These are phyloP conservation scores for Ascochyta lentis DNA, from an alignment of 2,329 filamentous ascomycete species.

Conservation along the genomic window DNA sequence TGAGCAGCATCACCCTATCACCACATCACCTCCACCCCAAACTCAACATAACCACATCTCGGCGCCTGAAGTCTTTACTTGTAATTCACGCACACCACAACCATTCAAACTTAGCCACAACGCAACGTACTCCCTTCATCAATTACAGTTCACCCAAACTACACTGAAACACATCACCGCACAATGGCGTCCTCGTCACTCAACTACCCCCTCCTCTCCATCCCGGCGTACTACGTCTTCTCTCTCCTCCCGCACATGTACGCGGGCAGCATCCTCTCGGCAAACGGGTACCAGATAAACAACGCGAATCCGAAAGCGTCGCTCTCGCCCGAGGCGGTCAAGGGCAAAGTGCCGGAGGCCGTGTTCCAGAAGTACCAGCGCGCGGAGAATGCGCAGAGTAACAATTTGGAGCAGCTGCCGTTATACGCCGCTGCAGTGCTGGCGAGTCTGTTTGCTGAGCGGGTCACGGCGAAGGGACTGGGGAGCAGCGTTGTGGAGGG, in stretches of 20 bases:
- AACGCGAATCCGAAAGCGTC: constrained; percentile 37
- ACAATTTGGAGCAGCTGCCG: constrained; percentile 35
- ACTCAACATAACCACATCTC: too few species aligned
- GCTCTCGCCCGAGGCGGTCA: constrained; percentile 24
- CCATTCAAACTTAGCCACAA: neutral
- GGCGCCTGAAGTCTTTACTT: too few species aligned
- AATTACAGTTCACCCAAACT: too few species aligned
- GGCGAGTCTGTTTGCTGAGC: constrained; percentile 34
- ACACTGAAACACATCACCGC: neutral
- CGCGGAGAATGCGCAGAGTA: constrained; percentile 35
- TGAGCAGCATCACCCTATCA: neutral
- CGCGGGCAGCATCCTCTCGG: constrained; percentile 20
- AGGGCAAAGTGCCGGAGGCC: constrained; percentile 35
- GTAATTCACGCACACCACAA: too few species aligned
- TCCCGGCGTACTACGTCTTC: constrained; percentile 38
- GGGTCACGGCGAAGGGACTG: constrained; percentile 23
- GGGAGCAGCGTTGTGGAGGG: constrained; percentile 15
- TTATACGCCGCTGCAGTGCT: constrained; percentile 33
- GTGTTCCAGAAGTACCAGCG: constrained; percentile 38
- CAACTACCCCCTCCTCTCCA: constrained; percentile 37
- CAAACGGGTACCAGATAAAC: constrained; percentile 31
- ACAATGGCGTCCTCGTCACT: constrained; percentile 27
- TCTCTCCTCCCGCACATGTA: constrained; percentile 31
- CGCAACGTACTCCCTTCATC: neutral
- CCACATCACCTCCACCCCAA: too few species aligned